Base-by-base conservation (phyloP, 2,329 filamentous ascomycete genomes). In the Chaetomium olivaceum region DNA sequence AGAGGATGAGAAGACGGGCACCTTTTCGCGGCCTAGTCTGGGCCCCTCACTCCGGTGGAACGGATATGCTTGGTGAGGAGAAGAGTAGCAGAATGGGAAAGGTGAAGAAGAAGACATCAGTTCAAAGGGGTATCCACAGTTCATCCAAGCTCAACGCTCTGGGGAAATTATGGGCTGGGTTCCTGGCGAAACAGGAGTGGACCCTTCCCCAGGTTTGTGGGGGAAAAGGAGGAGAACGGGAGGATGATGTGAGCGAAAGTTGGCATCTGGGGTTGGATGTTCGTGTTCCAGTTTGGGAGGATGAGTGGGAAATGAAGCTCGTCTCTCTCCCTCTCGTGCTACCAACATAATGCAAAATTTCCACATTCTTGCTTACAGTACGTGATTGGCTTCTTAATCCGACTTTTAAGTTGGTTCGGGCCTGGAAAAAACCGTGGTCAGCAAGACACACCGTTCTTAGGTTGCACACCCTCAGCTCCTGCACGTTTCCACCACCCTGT, bases 101-200 rank as follows among this genome's bases (percentile, higher is more conserved):
- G 23, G 21, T 27, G 48, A 51, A 27, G 23, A 27, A 4, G 48
- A 27, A 43, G 21, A 27, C 27, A 16, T 19, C 19, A 1, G n/a
- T n/a, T n/a, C n/a, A 27, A 51, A 21, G 29, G 36, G 27, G 25
- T 6, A 54, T 46, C 58, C 31, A 39, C 11, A 23, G 36, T 48
- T 23, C 21, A 25, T 27, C 50, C 50, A 52, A 16, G 31, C 33
- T 59, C 29, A 16, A 43, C 39, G 31, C n/a, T 54, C 63, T 61
- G 63, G 63, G 63, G 63, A 65, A 65, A 58, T 25, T 58, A 51
- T 36, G 63, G 58, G 51, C 31, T 55, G n/a, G 52, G 56, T 8
- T 3, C 8, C 16, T 54, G 6, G 51, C 39, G 7, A 43, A 43
- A 43, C 16, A 19, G 16, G 25, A 27, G 48, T 51, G 48, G 48